Evolutionary conservation across 2,329 filamentous ascomycete genomes (phyloP).

Genomic region (Penicillium psychrosexuale): DNA sequence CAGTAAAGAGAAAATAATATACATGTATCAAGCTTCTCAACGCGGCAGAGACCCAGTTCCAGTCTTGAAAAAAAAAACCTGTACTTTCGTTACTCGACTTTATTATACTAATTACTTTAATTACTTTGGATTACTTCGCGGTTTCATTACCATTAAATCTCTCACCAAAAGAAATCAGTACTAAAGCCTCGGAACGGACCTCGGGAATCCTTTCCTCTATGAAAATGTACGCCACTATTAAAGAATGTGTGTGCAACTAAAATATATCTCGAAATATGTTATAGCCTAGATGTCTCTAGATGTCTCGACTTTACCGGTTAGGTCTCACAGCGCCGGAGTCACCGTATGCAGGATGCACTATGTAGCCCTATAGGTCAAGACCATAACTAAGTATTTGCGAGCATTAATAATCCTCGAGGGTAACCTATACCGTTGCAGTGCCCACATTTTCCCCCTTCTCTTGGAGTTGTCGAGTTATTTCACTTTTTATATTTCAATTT

Average conservation of each 20-base stretch:
- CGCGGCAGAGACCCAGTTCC: slow-evolving; percentile 25
- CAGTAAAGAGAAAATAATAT: background rate
- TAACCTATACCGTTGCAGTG: slow-evolving; percentile 9
- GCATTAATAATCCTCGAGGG: slow-evolving; percentile 5
- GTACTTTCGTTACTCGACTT: background rate
- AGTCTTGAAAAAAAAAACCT: slow-evolving; percentile 13
- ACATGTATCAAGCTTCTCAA: slow-evolving; percentile 10
- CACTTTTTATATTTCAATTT: background rate
- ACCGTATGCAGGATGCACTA: slow-evolving; percentile 3
- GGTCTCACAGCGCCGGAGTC: slow-evolving; percentile 8
- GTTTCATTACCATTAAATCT: slow-evolving; percentile 4
- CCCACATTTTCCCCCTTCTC: slow-evolving; percentile 9
- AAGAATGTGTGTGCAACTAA: background rate
- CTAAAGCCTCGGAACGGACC: background rate
- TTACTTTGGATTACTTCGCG: background rate
- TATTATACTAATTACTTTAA: background rate
- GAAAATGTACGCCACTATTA: background rate
- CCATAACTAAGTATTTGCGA: background rate
- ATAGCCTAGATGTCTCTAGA: background rate
- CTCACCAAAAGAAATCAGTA: background rate
- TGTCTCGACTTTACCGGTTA: background rate
- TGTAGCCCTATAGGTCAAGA: slow-evolving; percentile 8
- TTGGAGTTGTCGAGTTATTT: background rate
- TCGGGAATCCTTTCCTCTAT: background rate
- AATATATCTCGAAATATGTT: background rate